Base-by-base conservation (phyloP, 2,329 filamentous ascomycete genomes). In the Beauveria sp. region DNA sequence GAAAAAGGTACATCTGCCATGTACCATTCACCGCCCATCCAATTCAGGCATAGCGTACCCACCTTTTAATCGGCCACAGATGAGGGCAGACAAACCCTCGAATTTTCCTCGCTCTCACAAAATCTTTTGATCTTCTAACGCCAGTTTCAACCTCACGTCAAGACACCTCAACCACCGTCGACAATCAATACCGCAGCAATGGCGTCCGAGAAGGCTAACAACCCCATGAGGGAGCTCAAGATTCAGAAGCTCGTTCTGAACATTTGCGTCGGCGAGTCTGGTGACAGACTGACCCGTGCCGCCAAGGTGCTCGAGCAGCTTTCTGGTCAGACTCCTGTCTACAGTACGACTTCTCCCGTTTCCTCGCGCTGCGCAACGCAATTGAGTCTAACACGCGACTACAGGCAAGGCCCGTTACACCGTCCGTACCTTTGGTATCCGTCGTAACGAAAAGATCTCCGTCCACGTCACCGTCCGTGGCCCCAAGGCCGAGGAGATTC, bases 301-400 rank as follows among this genome's bases (percentile, higher is more conserved):
- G 94, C 94, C 77, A 99, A 99, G 88, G 94, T 99, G 87, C 87
- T 99, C 73, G 94, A 99, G 86, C 94, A 99, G 87, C 85, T 99
- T 79, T 91, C 86, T 81, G 94, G 94, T 92, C 94, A 99, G 86
- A 97, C 94, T 72, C 94, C 94, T 73, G 94, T 99, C 82, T 99
- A 99, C 92, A 96, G 91, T 93, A 86, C 69, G 86, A 55, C 9
- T 46, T 3, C 4, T 5, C 18, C 51, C 16, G 41, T 30, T n/a
- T 20, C 37, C 82, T 37, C 66, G 22, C 56, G 24, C 41, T 26
- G 26, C 22, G n/a, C 37, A 61, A 34, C 54, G 34, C 57, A 40
- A 55, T 56, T 41, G 40, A 61, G 34, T 44, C 58, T 67, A 65
- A 64, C 48, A 40, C 64, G 58, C 47, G 14, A 47, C 62, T 61